Evolutionary conservation across 1,284 basidiomycete genomes (phyloP).

Genomic region (Boletus semigastroideus): DNA sequence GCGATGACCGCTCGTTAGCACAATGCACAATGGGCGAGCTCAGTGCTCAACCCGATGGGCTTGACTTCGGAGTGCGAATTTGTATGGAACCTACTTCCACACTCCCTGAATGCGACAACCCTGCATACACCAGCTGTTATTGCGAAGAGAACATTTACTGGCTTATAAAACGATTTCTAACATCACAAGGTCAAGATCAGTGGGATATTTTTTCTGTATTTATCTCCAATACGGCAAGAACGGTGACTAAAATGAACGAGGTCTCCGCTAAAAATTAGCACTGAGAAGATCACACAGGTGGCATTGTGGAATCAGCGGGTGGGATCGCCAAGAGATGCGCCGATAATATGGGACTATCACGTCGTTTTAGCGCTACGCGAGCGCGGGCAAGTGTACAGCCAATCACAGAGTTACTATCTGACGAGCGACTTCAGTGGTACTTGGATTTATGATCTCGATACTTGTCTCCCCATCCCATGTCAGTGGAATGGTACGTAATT

Average conservation of each 20-base stretch:
- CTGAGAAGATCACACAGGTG: conserved; percentile 41
- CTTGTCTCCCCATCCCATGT: conserved; percentile 48
- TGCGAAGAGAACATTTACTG: conserved; percentile 78
- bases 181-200: conserved; percentile 21
- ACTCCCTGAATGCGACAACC: conserved; percentile 16
- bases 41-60: too few relatives aligned
- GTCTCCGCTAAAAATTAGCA: background rate
- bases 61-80: conserved; percentile 21
- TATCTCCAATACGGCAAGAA: conserved; percentile 61
- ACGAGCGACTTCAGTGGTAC: conserved; percentile 8
- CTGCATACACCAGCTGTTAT: conserved; percentile 35
- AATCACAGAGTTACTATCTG: conserved; percentile 2
- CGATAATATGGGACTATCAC: conserved; percentile 77
- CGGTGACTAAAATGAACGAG: conserved; percentile 39
- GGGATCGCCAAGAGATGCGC: conserved; percentile 32
- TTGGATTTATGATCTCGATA: conserved; percentile 73
- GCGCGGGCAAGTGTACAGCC: conserved; percentile 10
- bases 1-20: background rate
- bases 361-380: conserved; percentile 57
- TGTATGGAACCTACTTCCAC: conserved; percentile 16
- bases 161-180: conserved; percentile 47
- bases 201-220: conserved; percentile 62
- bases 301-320: conserved; percentile 64
- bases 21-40: too few relatives aligned
- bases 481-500: conserved; percentile 43